phyloP scores from a whole-genome alignment of 1,139 yeast genomes.

The Debaryomycetaceae sp. region DNA sequence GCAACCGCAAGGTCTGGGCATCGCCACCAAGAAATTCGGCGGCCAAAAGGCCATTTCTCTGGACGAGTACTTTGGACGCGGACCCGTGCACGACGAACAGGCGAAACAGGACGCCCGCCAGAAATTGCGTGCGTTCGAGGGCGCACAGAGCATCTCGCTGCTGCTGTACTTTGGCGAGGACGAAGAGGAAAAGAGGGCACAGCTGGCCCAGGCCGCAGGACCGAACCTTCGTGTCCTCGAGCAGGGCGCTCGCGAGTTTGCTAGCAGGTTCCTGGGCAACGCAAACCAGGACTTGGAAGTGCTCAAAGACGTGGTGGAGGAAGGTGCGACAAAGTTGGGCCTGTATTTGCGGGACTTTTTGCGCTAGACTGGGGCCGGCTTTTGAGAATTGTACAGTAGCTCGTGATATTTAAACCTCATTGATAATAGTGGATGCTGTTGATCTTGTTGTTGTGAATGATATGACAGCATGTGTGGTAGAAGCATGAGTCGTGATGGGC shows the following conservation, averaged over 20 bases:
- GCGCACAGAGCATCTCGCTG: conserved; percentile 87
- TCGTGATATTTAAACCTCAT: too few species aligned
- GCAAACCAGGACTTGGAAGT: conserved; percentile 85
- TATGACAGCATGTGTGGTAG: too few species aligned
- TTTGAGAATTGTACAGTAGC: too few species aligned
- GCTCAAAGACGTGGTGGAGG: conserved; percentile 86
- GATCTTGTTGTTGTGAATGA: too few species aligned
- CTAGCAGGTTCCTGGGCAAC: conserved; percentile 55
- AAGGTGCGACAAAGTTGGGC: conserved; percentile 83
- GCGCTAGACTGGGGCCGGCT: conserved; percentile 24
- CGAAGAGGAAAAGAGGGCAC: conserved; percentile 28
- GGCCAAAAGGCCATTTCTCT: conserved; percentile 90
- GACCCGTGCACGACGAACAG: conserved; percentile 62
- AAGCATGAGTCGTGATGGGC: too few species aligned
- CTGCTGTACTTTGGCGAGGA: conserved; percentile 89
- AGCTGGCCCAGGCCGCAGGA: conserved; percentile 12
- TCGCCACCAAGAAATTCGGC: conserved; percentile 70
- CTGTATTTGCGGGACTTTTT: conserved; percentile 77
- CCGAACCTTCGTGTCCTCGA: conserved; percentile 33
- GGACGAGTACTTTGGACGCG: conserved; percentile 88
- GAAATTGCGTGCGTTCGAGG: conserved; percentile 69
- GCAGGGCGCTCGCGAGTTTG: conserved; percentile 54
- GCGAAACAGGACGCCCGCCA: conserved; percentile 71
- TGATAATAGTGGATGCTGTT: too few species aligned
- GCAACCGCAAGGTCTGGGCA: conserved; percentile 55